phyloP scores from a whole-genome alignment of 805 yeast species.

The Zygosaccharomyces pseudorouxii region DNA sequence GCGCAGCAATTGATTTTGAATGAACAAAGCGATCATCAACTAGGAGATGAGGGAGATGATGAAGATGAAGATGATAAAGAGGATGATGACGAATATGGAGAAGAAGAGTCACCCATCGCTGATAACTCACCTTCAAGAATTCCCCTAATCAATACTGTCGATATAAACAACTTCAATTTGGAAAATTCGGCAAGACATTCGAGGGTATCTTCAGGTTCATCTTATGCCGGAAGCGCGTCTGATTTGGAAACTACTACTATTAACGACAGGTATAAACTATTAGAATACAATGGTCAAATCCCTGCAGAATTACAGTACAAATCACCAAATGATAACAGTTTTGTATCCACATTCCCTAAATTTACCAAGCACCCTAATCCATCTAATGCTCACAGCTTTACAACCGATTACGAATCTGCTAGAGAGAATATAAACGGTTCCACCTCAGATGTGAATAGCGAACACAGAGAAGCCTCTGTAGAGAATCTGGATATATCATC shows the following conservation, averaged over 20 bases:
- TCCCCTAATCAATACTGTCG: conserved; percentile 26
- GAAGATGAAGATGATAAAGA: conserved; percentile 2
- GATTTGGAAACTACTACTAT: conserved; percentile 20
- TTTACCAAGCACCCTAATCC: conserved; percentile 14
- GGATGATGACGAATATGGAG: conserved; percentile 2
- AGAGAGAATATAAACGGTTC: conserved; percentile 16
- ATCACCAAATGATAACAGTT: neutral
- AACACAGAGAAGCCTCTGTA: conserved; percentile 7
- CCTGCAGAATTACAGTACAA: conserved; percentile 5
- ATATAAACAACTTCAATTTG: conserved; percentile 21
- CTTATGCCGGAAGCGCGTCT: conserved; percentile 21
- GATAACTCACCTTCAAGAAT: conserved; percentile 26
- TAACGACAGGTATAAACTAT: conserved; percentile 17
- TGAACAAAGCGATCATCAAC: conserved; percentile 12
- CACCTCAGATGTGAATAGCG: neutral
- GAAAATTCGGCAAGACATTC: conserved; percentile 5
- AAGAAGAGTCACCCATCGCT: conserved; percentile 14
- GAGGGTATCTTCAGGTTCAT: conserved; percentile 27
- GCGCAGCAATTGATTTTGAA: conserved; percentile 23
- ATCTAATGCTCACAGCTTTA: conserved; percentile 24
- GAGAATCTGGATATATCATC: conserved; percentile 20
- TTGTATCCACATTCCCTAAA: conserved; percentile 1
- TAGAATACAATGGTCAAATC: conserved; percentile 7
- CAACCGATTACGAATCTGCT: conserved; percentile 28
- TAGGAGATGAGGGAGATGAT: conserved; percentile 8